Base-by-base conservation (phyloP, 345 rosid genomes). In the Dovyalis caffra region DNA sequence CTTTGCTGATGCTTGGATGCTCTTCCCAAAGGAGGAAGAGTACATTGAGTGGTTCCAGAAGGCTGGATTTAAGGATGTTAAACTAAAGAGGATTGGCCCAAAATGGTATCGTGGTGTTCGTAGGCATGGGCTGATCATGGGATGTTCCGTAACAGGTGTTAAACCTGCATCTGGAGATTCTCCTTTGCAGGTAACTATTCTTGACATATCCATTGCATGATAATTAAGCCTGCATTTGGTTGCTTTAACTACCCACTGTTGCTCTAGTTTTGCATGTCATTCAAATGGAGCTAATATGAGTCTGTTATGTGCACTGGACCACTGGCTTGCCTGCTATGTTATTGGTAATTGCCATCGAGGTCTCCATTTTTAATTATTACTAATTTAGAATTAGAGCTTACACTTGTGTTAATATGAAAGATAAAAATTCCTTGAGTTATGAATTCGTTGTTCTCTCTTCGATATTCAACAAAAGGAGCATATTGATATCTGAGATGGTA, bases 71-170 rank as follows among this genome's bases (percentile, higher is more conserved):
- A 89, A 87, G 85, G 90, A 95, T 86, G 90, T 93, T 70, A 90
- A 93, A 80, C 87, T 93, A 61, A 90, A 95, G 82, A 84, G 98
- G 80, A 95, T 95, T 80, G 99, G 99, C 66, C 99, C 99, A 77
- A 93, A 95, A 82, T 95, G 99, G 99, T 95, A 95, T 76, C 98
- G 98, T 25, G 98, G 99, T 26, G 99, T 95, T 81, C 97, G 97
- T 70, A 84, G 98, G 76, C 93, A 95, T 78, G 99, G 99, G 3
- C 85, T 95, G 73, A 95, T 93, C 87, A 95, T 95, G 97, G 98
- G 99, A 56, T 95, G 99, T 79, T 93, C 97, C 73, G 97, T 95
- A 33, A 95, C 98, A 2, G 99, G 99, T 77, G 85, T 95, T 74
- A 95, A 93, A 82, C 94, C 97, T 65, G 91, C 91, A 34, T 90